These are phyloP conservation scores for Pythium diclinum DNA, from an alignment of 352 stramenopile genomes.

Conservation along the genomic window DNA sequence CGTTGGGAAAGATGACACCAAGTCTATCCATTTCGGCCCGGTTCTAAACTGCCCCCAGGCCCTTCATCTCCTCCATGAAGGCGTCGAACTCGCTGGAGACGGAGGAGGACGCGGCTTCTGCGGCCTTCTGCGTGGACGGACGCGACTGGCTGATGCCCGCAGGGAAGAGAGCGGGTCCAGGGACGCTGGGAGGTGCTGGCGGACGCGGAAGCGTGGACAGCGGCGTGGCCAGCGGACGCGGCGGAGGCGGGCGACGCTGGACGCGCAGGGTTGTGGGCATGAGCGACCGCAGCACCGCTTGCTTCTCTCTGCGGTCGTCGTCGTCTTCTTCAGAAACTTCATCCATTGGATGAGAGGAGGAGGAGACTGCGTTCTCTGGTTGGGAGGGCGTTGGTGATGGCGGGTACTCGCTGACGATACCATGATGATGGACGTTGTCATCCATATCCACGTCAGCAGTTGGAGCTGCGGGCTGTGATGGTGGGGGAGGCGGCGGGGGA, in stretches of 20 bases:
- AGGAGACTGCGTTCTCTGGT: not conserved
- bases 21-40: not conserved
- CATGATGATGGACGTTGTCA: not conserved
- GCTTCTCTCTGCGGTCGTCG: constrained; percentile 37
- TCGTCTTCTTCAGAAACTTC: constrained; percentile 27
- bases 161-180: not conserved
- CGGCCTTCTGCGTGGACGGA: not conserved
- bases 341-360: not conserved
- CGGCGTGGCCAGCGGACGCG: not conserved
- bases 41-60: constrained; percentile 20
- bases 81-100: constrained; percentile 59
- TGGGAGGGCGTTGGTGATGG: constrained; percentile 13
- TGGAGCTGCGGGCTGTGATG: not conserved
- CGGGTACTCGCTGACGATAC: constrained; percentile 26
- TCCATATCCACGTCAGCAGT: constrained; percentile 5
- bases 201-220: constrained; percentile 4
- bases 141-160: not conserved
- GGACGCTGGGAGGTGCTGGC: constrained; percentile 8
- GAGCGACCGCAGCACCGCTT: constrained; percentile 47
- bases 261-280: constrained; percentile 60
- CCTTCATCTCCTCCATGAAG: constrained; percentile 74
- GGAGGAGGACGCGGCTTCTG: constrained; percentile 17
- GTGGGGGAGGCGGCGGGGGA: constrained; percentile 1
- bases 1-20: not conserved
- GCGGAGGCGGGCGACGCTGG: constrained; percentile 35